Evolutionary conservation across 139 green algal genomes (phyloP).

Genomic region (Closterium sp.): DNA sequence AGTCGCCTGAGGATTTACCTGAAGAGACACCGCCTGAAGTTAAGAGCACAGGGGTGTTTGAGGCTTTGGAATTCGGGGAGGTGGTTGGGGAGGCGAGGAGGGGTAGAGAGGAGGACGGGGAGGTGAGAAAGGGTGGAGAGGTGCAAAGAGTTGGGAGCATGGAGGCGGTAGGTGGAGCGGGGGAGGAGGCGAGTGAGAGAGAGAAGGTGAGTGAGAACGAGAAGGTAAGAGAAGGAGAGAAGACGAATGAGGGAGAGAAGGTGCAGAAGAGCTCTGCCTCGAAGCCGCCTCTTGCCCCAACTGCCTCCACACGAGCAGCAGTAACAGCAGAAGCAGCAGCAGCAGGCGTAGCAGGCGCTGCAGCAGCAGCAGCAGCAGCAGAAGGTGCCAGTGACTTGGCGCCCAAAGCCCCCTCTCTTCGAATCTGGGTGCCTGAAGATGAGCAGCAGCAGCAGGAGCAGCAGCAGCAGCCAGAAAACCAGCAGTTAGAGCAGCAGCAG

Average conservation of each 20-base stretch:
- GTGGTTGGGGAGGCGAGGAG: too few species aligned
- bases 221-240: too few species aligned
- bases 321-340: neutral
- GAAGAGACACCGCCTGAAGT: too few species aligned
- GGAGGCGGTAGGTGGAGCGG: neutral
- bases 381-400: neutral
- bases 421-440: neutral
- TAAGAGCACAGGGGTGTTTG: too few species aligned
- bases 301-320: neutral
- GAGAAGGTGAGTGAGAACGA: neutral
- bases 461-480: neutral
- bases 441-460: neutral
- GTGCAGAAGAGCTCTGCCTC: neutral
- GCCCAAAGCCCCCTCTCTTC: neutral
- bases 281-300: neutral
- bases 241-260: neutral
- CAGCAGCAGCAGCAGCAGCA: neutral
- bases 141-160: neutral
- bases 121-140: neutral
- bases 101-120: too few species aligned
- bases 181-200: neutral
- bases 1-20: too few species aligned
- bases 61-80: neutral
- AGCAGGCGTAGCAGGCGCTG: neutral
- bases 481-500: neutral